Evolutionary conservation across 2,329 filamentous ascomycete genomes (phyloP).

Genomic region (Monosporascus sp.): DNA sequence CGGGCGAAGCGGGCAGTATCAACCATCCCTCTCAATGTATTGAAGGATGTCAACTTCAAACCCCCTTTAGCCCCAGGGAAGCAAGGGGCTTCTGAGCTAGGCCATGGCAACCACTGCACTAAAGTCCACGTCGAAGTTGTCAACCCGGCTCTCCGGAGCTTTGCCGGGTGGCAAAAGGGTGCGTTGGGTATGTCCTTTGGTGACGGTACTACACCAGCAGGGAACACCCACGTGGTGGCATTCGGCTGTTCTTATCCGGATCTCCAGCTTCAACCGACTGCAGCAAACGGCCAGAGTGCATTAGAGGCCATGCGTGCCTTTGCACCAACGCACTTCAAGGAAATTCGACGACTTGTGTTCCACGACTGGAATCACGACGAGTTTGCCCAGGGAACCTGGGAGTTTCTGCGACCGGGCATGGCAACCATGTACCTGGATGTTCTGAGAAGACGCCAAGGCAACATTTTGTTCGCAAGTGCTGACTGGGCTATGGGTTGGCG

Average conservation of each 20-base stretch:
- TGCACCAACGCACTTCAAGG: conserved; percentile 12
- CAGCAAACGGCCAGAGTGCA: conserved; percentile 34
- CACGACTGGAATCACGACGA: conserved; percentile 37
- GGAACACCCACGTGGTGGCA: conserved; percentile 43
- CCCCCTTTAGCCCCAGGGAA: conserved; percentile 27
- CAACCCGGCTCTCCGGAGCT: too few species aligned
- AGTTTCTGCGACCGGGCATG: conserved; percentile 25
- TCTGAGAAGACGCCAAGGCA: conserved; percentile 29
- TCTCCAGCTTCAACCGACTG: conserved; percentile 32
- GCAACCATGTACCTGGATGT: conserved; percentile 27
- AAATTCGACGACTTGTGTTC: conserved; percentile 1
- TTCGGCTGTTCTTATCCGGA: conserved; percentile 28
- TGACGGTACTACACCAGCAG: conserved; percentile 38
- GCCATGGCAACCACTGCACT: conserved; percentile 40
- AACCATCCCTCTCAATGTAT: conserved; percentile 40
- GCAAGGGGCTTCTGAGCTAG: conserved; percentile 29
- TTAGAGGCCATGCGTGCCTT: conserved; percentile 26
- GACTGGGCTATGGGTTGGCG: conserved; percentile 39
- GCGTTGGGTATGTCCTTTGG: conserved; percentile 38
- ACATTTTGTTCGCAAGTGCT: conserved; percentile 34
- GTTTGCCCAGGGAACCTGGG: conserved; percentile 33
- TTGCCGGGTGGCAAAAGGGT: conserved; percentile 19
- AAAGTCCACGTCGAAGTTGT: conserved; percentile 40
- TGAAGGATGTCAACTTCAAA: conserved; percentile 34
- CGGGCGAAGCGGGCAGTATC: conserved; percentile 31